Base-by-base conservation (phyloP, 106 monocot species). In the Dendrobium chrysotoxum region DNA sequence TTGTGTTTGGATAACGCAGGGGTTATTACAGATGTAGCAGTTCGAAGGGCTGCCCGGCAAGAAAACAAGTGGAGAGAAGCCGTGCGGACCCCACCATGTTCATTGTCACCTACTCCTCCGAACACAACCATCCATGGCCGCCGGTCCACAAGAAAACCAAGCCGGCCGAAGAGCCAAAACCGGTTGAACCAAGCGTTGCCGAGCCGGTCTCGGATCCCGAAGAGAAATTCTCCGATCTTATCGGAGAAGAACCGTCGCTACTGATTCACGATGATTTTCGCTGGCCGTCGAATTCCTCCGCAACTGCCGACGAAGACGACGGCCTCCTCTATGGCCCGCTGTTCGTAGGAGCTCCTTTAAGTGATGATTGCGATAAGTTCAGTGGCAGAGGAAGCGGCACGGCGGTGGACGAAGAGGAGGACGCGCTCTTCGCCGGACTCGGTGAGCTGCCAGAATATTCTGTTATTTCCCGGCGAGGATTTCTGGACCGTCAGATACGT, bases 391-490 rank as follows among this genome's bases (percentile, higher is more conserved):
- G 78, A 31, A 31, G 66, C 7, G 26, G 15, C 4, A 16, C 12
- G 40, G 72, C 28, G 8, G 67, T 17, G 25, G 83, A 67, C 18
- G 71, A 46, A 18, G 75, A 90, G 64, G 95, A 95, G 40, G 90
- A 88, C 55, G 86, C 88, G 18, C 83, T 92, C 40, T 95, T 95
- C 80, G 95, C 86, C 2, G 95, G 95, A 20, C 84, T 95, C 3
- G 95, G 90, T 13, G 95, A 95, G 88, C 84, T 95, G 72, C 94
- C 94, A 28, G 94, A 92, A 80, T 92, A 84, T 80, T 85, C 94
- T 25, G 74, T 92, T 73, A 88, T 92, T 74, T 85, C 90, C 85
- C 90, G 90, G 57, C 86, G 91, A 26, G 81, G 81, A 5, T 76
- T 26, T 28, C 18, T 55, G 23, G 79, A 75, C 61, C 23, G 75